Base-by-base conservation (phyloP, 441 rosid species). In the Gossypium davidsonii region DNA sequence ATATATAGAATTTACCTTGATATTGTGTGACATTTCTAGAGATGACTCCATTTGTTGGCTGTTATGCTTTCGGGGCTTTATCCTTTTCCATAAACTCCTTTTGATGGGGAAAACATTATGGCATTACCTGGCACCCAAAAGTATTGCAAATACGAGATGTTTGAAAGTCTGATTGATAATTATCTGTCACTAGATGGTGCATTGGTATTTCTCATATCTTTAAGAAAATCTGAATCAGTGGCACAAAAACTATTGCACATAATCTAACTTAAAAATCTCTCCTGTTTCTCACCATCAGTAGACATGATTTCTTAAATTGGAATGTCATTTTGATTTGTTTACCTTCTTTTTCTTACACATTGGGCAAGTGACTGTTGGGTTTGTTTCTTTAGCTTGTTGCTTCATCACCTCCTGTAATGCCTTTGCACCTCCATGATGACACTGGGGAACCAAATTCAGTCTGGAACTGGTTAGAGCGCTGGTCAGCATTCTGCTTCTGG, bases 401-500 rank as follows among this genome's bases (percentile, higher is more conserved):
- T 79, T 74, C 94, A 77, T 89, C 97, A 52, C 88, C 92, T 14
- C 78, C 75, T 39, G 87, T 81, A 77, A 79, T 80, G 87, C 91
- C 97, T 67, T 79, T 92, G 78, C 78, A 7, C 76, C 76, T 91
- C 28, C 76, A 71, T 57, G 87, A 89, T 75, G 91, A 85, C 77
- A 11, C 86, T 39, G 77, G 11, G 51, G 84, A 87, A 65, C 87
- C 97, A 78, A 84, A 92, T 84, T 87, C 97, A 3, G 86, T 78
- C 76, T 76, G 83, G 46, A 86, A 75, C 81, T 94, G 98, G 98
- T 84, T 90, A 80, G 90, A 83, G 71, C 83, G 88, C 71, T 94
- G 98, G 98, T 87, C 98, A 60, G 82, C 80, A 18, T 90, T 91
- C 37, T 58, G 68, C 61, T 87, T 89, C 73, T 94, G 98, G 97